Evolutionary conservation across 164 flowering plant genomes (phyloP), one percentile per base, ranked within the genome.

Genomic region (Stephania cephalantha): DNA sequence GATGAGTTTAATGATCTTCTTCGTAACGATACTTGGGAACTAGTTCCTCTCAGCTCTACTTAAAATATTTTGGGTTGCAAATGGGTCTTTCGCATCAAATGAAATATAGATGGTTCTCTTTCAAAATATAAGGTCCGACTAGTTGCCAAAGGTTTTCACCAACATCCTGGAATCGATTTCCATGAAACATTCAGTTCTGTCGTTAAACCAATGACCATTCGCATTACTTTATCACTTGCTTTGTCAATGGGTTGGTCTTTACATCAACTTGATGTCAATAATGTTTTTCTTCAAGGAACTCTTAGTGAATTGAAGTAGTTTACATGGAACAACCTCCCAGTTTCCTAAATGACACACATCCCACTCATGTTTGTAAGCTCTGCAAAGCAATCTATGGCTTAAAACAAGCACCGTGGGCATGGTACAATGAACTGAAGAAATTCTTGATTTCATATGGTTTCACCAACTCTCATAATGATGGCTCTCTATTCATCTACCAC

Each of bases 321-420:
- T 71, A 20, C 10, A 71, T 71, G 73, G 3, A 1, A 13, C 73
- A 71, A 15, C 73, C 73, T 10, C 72, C 55, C 44, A 61, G 61
- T 4, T 71, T 18, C 22, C 25, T 25, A 25, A 25, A 46, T 3
- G 73, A 71, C 42, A 18, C 22, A 22, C 31, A 52, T 2, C 10
- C 18, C 20, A 58, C 73, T 48, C 11, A 13, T 50, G 73, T 71
- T 5, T 71, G 73, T 9, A 53, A 31, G 5, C 42, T 71, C 4
- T 4, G 52, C 15, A 71, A 71, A 20, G 25, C 73, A 2, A 4
- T 71, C 0, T 71, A 71, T 71, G 73, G 73, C 2, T 13, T 48
- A 25, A 25, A 25, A 25, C 25, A 25, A 25, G 25, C 25, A 25
- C 25, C 25, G 25, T 25, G 25, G 25, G 35, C 63, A 4, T 71